Evolutionary conservation across 2,329 filamentous ascomycete species (phyloP).

Genomic region (Graphiopsis chlorocephala): DNA sequence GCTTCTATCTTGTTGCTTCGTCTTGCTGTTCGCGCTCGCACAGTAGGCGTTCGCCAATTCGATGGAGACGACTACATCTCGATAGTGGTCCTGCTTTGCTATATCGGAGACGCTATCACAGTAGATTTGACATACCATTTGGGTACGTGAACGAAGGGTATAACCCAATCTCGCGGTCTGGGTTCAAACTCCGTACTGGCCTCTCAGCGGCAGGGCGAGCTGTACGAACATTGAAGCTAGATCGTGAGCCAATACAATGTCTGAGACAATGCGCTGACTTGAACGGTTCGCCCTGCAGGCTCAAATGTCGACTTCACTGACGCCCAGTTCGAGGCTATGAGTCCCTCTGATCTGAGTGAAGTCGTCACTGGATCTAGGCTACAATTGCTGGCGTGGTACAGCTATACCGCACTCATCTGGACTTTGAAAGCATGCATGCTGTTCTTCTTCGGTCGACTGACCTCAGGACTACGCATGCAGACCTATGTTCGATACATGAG

Average conservation of each 20-base stretch:
- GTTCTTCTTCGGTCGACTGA: slow-evolving; percentile 34
- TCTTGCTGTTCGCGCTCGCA: slow-evolving; percentile 38
- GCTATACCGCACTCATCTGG: slow-evolving; percentile 23
- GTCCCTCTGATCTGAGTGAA: slow-evolving; percentile 29
- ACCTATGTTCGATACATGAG: slow-evolving; percentile 32
- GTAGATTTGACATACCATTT: slow-evolving; percentile 34
- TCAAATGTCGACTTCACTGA: slow-evolving; percentile 31
- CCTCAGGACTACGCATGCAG: slow-evolving; percentile 34
- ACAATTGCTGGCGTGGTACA: slow-evolving; percentile 41
- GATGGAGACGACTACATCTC: slow-evolving; percentile 42
- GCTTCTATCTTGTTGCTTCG: slow-evolving; percentile 34
- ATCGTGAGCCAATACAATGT: too few relatives aligned
- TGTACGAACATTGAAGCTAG: too few relatives aligned
- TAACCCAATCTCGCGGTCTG: too few relatives aligned
- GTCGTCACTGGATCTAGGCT: slow-evolving; percentile 38
- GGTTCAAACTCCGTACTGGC: too few relatives aligned
- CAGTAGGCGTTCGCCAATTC: slow-evolving; percentile 38
- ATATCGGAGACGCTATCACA: slow-evolving; percentile 37
- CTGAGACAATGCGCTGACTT: too few relatives aligned
- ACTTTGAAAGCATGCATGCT: slow-evolving; percentile 27
- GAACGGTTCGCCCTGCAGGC: too few relatives aligned
- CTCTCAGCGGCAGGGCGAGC: too few relatives aligned
- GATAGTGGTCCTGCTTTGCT: slow-evolving; percentile 36
- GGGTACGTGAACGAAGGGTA: too few relatives aligned
- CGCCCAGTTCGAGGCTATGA: slow-evolving; percentile 26